These are phyloP conservation scores for Pseudogymnoascus sp. DNA, from an alignment of 2,329 filamentous ascomycete species.

Conservation along the genomic window DNA sequence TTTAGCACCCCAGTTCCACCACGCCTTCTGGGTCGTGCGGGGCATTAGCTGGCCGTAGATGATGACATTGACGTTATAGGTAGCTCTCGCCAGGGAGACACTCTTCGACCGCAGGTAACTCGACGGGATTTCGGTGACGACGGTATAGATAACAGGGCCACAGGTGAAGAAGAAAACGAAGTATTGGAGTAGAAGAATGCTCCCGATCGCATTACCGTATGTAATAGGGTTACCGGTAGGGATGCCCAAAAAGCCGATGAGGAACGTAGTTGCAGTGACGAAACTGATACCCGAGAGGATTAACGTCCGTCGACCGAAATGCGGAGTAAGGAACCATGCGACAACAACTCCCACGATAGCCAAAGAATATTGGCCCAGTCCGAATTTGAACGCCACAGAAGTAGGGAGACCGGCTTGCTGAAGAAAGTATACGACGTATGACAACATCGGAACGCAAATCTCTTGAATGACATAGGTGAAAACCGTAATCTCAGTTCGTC, in stretches of 20 bases:
- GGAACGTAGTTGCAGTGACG: slow-evolving; percentile 19
- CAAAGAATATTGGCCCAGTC: slow-evolving; percentile 38
- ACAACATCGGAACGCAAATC: slow-evolving; percentile 49
- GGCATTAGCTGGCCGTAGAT: slow-evolving; percentile 25
- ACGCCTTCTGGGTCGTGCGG: slow-evolving; percentile 19
- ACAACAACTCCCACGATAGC: slow-evolving; percentile 34
- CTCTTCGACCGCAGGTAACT: slow-evolving; percentile 34
- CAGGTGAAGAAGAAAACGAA: slow-evolving; percentile 35
- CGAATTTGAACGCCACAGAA: slow-evolving; percentile 43
- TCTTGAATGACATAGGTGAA: slow-evolving; percentile 2
- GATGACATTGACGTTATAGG: slow-evolving; percentile 33
- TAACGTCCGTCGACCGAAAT: slow-evolving; percentile 19
- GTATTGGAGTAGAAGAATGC: slow-evolving; percentile 32
- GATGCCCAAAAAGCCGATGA: slow-evolving; percentile 19
- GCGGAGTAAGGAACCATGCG: slow-evolving; percentile 20
- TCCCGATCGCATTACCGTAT: slow-evolving; percentile 25
- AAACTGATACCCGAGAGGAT: slow-evolving; percentile 17
- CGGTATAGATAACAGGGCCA: slow-evolving; percentile 35
- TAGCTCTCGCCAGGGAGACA: slow-evolving; percentile 31
- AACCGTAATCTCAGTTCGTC: slow-evolving; percentile 41
- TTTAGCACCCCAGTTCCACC: slow-evolving; percentile 30
- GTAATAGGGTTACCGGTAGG: slow-evolving; percentile 13
- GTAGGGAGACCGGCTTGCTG: slow-evolving; percentile 44
- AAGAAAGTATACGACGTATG: slow-evolving; percentile 54
- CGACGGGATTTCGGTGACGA: slow-evolving; percentile 36